Conservation (phyloP, 164 flowering plant genomes). For the Tinospora cordifolia region DNA sequence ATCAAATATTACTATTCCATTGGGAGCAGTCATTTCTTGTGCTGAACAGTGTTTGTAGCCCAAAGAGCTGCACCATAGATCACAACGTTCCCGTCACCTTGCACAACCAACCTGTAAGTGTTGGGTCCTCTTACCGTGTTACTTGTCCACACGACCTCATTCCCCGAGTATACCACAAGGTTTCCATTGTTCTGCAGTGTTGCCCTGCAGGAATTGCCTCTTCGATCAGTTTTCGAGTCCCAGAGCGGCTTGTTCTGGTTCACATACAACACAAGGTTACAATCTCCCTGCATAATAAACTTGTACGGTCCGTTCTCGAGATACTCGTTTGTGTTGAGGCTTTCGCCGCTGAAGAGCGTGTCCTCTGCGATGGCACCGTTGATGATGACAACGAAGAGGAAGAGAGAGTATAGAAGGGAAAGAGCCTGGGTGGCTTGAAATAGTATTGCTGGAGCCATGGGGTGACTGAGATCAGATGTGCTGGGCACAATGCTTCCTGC, state of each 20-base stretch:
- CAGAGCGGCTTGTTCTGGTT: conserved; percentile 12
- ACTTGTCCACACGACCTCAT: conserved; percentile 20
- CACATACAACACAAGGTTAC: conserved; percentile 21
- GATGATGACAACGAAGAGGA: not conserved
- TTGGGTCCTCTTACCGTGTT: conserved; percentile 13
- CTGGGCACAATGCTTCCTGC: no score
- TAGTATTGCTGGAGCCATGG: not conserved
- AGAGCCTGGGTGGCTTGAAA: not conserved
- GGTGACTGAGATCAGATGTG: not conserved
- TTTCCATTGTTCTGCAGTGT: conserved; percentile 11
- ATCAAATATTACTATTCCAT: not conserved
- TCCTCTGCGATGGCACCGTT: conserved; percentile 10
- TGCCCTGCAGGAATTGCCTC: conserved; percentile 11
- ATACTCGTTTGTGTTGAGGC: conserved; percentile 12
- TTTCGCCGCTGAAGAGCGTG: conserved; percentile 17
- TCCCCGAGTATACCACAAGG: conserved; percentile 15
- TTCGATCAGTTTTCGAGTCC: conserved; percentile 13
- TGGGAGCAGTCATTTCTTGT: conserved; percentile 8
- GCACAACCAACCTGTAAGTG: conserved; percentile 22
- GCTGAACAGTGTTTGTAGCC: conserved; percentile 24
- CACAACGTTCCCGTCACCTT: conserved; percentile 26
- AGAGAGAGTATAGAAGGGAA: not conserved
- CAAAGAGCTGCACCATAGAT: conserved; percentile 25
- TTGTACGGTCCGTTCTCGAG: conserved; percentile 21
- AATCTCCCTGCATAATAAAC: conserved; percentile 19